Evolutionary conservation across 2,329 filamentous ascomycete species (phyloP), one percentile per base, ranked within the genome.

Genomic region (Penicillium polonicum): DNA sequence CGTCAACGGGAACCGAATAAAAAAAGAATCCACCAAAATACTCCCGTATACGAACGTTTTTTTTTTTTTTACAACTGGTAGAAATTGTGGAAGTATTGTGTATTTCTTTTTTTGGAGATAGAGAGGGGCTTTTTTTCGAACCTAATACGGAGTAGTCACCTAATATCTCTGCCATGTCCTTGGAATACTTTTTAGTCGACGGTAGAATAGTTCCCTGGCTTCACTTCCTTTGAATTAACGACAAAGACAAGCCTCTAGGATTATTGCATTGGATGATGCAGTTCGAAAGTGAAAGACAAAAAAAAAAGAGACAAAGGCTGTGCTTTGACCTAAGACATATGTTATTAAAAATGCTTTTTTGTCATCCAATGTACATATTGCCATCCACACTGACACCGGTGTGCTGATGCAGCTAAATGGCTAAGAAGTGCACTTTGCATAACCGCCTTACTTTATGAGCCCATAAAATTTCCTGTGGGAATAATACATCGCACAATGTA

Each of bases 271-370:
- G 38, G 38, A 46, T 52, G 41, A 46, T 52, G 12, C 21, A 48
- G 17, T 17, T 31, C 4, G 10, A n/a, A 17, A 7, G 15, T 9
- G 35, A 15, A 33, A 38, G 23, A 23, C n/a, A 4, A 23, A 21
- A 38, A 23, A 7, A 23, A 29, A n/a, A 39, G 17, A 21, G 17
- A 49, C 17, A 44, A n/a, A 33, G 17, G 35, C 15, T 17, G 33
- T 48, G 52, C 52, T 54, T 48, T 29, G 35, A 41, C 52, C 42
- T 39, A 21, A 38, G 31, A 21, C n/a, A 39, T 38, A 50, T 21
- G 17, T 23, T 25, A 50, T 39, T 13, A 23, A 48, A 48, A 53
- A n/a, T 1, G 10, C 7, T 8, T 8, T 31, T 29, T 35, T 36
- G 9, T 6, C 39, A 19, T 46, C 15, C 48, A 48, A 15, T 9